Evolutionary conservation across 2,329 filamentous ascomycete genomes (phyloP).

Genomic region (Colletotrichum phormii): DNA sequence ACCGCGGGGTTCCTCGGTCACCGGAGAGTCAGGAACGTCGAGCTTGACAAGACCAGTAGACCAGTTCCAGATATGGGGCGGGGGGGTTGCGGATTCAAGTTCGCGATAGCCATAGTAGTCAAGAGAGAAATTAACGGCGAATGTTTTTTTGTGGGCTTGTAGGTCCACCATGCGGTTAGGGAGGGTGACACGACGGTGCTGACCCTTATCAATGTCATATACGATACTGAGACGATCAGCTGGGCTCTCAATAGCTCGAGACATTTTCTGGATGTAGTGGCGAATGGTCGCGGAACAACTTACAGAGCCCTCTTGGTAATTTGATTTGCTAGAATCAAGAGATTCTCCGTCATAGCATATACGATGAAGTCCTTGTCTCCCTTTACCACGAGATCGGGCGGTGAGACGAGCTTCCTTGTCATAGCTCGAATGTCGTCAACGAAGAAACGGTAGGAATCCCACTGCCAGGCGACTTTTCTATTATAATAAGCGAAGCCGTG

Average conservation of each 20-base stretch:
- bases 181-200: slow-evolving; percentile 5
- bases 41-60: slow-evolving; percentile 1
- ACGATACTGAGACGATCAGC: neutral
- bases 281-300: neutral
- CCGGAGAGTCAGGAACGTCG: neutral
- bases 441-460: slow-evolving; percentile 8
- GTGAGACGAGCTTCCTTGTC: neutral
- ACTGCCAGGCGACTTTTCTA: slow-evolving; percentile 12
- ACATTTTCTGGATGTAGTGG: neutral
- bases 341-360: neutral
- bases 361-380: slow-evolving; percentile 7
- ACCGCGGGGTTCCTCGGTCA: neutral
- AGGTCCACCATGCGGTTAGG: neutral
- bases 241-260: neutral
- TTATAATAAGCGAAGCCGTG: slow-evolving; percentile 1
- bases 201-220: slow-evolving; percentile 1
- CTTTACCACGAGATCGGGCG: slow-evolving; percentile 1
- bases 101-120: neutral
- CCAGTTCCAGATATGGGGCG: slow-evolving; percentile 20
- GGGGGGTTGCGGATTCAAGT: neutral
- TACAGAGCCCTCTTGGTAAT: neutral
- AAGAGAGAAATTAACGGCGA: neutral
- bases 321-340: neutral
- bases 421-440: slow-evolving; percentile 18
- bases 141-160: neutral